Conservation (phyloP, 345 rosid species). For the Acer yangbiense region DNA sequence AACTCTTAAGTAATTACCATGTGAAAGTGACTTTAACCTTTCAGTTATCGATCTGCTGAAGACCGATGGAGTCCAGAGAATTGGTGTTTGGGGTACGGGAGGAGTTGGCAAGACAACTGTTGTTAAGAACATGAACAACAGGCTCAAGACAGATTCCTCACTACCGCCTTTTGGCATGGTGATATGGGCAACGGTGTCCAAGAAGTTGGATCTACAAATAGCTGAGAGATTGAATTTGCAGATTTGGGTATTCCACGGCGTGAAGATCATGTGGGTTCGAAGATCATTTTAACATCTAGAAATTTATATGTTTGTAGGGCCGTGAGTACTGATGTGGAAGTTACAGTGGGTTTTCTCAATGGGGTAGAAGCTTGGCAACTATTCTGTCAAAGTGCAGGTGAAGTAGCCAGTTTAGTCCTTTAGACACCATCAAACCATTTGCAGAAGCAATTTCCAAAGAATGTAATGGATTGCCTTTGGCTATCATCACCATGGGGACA, state of each 20-base stretch:
- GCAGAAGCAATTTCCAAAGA: constrained; percentile 32
- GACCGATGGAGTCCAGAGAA: constrained; percentile 19
- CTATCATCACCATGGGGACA: constrained; percentile 39
- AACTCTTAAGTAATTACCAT: no score
- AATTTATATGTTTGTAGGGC: constrained; percentile 21
- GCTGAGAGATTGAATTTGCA: constrained; percentile 34
- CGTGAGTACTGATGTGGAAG: constrained; percentile 24
- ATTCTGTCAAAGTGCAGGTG: constrained; percentile 24
- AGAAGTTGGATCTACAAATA: constrained; percentile 19
- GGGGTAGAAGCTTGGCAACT: constrained; percentile 33
- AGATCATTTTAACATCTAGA: constrained; percentile 30
- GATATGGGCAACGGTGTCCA: constrained; percentile 36
- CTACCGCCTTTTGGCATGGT: constrained; percentile 9
- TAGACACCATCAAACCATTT: constrained; percentile 26
- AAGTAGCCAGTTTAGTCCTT: neutral
- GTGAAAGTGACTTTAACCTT: no score
- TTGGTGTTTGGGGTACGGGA: constrained; percentile 37
- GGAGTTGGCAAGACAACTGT: constrained; percentile 44
- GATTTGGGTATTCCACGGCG: constrained; percentile 29
- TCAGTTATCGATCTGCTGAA: constrained; percentile 3
- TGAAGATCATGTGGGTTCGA: constrained; percentile 5
- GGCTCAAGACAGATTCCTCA: neutral
- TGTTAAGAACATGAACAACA: constrained; percentile 34
- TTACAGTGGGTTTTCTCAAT: constrained; percentile 20
- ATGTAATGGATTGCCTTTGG: constrained; percentile 57